phyloP scores from a whole-genome alignment of 2,329 filamentous ascomycete genomes.

The Ophiostoma sp. region DNA sequence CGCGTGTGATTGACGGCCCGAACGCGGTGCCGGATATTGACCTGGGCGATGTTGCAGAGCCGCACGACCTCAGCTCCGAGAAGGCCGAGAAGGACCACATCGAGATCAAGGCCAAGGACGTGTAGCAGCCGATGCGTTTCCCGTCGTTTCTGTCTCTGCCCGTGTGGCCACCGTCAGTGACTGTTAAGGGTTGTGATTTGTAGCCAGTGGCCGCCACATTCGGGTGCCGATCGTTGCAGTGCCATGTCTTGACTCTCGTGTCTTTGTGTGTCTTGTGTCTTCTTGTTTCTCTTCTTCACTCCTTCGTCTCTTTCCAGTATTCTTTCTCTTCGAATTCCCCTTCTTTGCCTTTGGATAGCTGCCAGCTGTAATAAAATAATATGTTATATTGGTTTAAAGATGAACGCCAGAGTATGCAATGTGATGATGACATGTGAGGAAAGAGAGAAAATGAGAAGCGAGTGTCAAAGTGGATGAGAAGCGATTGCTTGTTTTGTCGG shows the following conservation, averaged over 20 bases:
- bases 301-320: not conserved
- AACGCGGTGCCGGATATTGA: constrained; percentile 21
- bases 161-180: not conserved
- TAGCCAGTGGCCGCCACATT: not conserved
- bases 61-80: not conserved
- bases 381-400: constrained; percentile 1
- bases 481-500: too few species aligned
- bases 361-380: not conserved
- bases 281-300: not conserved
- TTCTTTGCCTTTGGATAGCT: not conserved
- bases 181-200: not conserved
- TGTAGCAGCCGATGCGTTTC: not conserved
- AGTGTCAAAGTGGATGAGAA: too few species aligned
- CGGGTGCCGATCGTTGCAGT: not conserved
- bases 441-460: not conserved
- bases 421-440: not conserved
- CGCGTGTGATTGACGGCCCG: constrained; percentile 46
- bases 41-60: constrained; percentile 14
- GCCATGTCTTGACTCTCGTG: not conserved
- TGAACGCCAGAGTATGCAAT: not conserved
- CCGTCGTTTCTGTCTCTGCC: not conserved
- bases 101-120: constrained; percentile 9
- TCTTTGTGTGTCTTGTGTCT: not conserved
- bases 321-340: not conserved
- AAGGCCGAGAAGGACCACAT: constrained; percentile 9